These are phyloP conservation scores for Leccinellum luteum DNA, from an alignment of 768 basidiomycete species.

Conservation along the genomic window DNA sequence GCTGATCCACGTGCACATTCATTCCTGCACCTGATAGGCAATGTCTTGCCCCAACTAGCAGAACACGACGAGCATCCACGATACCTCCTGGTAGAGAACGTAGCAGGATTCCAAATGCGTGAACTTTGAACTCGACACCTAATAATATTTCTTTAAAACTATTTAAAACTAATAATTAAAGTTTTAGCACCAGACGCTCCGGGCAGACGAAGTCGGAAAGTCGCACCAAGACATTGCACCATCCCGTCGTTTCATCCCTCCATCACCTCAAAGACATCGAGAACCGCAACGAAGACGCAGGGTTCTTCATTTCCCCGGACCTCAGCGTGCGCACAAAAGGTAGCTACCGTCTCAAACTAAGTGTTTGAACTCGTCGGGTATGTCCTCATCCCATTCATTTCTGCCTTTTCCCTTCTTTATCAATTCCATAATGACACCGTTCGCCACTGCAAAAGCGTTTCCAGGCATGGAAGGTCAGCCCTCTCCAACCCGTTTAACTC, in stretches of 20 bases:
- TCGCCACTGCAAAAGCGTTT: conserved; percentile 89
- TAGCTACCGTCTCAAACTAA: conserved; percentile 68
- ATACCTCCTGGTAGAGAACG: conserved; percentile 73
- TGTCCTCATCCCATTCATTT: conserved; percentile 30
- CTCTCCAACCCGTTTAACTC: conserved; percentile 4
- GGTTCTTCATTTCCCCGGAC: conserved; percentile 96
- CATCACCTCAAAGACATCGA: conserved; percentile 86
- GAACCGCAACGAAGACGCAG: conserved; percentile 65
- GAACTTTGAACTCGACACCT: not conserved
- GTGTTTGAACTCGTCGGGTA: conserved; percentile 93
- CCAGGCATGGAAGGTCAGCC: conserved; percentile 89
- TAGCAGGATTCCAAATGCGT: conserved; percentile 78
- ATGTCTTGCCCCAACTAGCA: conserved; percentile 59
- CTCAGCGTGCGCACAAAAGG: conserved; percentile 91
- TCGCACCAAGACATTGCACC: conserved; percentile 76
- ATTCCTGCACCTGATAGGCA: conserved; percentile 67
- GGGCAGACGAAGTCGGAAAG: conserved; percentile 48
- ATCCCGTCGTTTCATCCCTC: conserved; percentile 83
- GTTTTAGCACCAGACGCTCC: conserved; percentile 86
- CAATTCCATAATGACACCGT: conserved; percentile 62
- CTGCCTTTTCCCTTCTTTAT: conserved; percentile 4
- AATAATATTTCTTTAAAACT: too few relatives aligned
- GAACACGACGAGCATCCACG: conserved; percentile 45
- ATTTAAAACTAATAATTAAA: too few relatives aligned
- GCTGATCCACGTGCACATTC: conserved; percentile 73